phyloP scores from a whole-genome alignment of 305 asterid genomes.

The Solanum hybrid region DNA sequence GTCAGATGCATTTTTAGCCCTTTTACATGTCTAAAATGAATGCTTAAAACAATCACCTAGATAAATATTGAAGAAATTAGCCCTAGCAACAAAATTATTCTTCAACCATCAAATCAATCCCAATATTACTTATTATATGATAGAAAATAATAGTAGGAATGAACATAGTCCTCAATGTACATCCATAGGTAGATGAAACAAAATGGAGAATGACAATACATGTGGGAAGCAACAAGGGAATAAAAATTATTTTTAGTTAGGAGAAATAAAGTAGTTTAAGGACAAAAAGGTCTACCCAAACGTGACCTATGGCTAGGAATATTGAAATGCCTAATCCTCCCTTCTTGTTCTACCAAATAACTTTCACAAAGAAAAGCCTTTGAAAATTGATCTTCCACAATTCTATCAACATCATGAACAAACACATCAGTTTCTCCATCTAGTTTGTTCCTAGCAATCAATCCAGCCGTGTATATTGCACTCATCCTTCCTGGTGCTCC shows the following conservation, averaged over 20 bases:
- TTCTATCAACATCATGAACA: slow-evolving; percentile 32
- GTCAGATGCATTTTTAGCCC: neutral
- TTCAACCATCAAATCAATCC: neutral
- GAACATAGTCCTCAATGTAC: neutral
- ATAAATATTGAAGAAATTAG: neutral
- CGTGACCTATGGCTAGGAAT: slow-evolving; percentile 24
- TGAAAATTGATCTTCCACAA: slow-evolving; percentile 26
- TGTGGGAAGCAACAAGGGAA: neutral
- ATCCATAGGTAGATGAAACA: neutral
- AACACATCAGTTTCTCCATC: slow-evolving; percentile 46
- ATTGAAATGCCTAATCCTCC: slow-evolving; percentile 25
- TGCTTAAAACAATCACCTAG: neutral
- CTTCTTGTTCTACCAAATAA: slow-evolving; percentile 23
- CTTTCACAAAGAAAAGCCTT: slow-evolving; percentile 25
- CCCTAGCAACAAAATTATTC: neutral
- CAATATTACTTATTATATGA: neutral
- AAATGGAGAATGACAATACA: neutral
- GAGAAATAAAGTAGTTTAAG: neutral
- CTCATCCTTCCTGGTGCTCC: slow-evolving; percentile 43
- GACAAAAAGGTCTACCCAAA: slow-evolving; percentile 22
- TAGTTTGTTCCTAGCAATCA: slow-evolving; percentile 31
- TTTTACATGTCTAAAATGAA: neutral
- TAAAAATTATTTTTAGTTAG: neutral
- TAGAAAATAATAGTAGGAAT: neutral
- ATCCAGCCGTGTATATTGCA: slow-evolving; percentile 37